A percentile compares a stretch with the other conserved stretches of the same genome.
Conservation (phyloP, 2,329 filamentous ascomycete genomes). For the Myriosclerotinia curreyana region DNA sequence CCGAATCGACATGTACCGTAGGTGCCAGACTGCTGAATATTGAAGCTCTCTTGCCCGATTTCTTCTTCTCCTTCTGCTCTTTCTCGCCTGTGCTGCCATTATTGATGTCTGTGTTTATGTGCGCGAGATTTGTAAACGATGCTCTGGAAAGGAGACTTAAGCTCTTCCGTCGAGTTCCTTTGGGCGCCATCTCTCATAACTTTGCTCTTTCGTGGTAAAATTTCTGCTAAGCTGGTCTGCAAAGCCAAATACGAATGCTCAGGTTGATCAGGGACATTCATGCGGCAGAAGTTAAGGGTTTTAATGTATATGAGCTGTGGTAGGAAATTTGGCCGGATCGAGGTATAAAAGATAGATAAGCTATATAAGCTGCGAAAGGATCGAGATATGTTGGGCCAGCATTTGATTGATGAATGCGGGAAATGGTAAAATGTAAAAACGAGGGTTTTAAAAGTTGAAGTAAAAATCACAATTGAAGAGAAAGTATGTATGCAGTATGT, state of each 20-base stretch:
- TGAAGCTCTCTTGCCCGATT: slow-evolving; percentile 33
- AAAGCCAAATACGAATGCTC: slow-evolving; percentile 18
- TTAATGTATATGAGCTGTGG: slow-evolving; percentile 12
- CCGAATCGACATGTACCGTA: slow-evolving; percentile 23
- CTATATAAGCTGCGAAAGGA: slow-evolving; percentile 17
- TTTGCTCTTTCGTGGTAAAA: slow-evolving; percentile 17
- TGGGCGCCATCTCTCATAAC: slow-evolving; percentile 35
- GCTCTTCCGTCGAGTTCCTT: slow-evolving; percentile 35
- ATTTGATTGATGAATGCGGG: slow-evolving; percentile 17
- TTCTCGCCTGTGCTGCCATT: slow-evolving; percentile 24
- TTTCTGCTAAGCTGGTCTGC: slow-evolving; percentile 20
- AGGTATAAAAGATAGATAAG: slow-evolving; percentile 15
- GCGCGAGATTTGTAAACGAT: slow-evolving; percentile 30
- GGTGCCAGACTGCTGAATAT: slow-evolving; percentile 32
- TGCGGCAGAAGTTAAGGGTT: slow-evolving; percentile 19
- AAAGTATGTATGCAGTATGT: slow-evolving; percentile 4
- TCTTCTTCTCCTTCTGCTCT: slow-evolving; percentile 36
- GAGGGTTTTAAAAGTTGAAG: slow-evolving; percentile 2
- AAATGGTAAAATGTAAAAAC: slow-evolving; percentile 13
- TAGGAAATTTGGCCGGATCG: slow-evolving; percentile 19
- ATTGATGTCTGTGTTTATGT: slow-evolving; percentile 34
- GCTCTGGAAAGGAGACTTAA: slow-evolving; percentile 35
- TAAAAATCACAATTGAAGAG: slow-evolving; percentile 13
- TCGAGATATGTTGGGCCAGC: slow-evolving; percentile 12
- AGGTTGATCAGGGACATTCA: slow-evolving; percentile 11